Evolutionary conservation across 1,139 yeast genomes (phyloP).

Genomic region (Lodderomyces theae): DNA sequence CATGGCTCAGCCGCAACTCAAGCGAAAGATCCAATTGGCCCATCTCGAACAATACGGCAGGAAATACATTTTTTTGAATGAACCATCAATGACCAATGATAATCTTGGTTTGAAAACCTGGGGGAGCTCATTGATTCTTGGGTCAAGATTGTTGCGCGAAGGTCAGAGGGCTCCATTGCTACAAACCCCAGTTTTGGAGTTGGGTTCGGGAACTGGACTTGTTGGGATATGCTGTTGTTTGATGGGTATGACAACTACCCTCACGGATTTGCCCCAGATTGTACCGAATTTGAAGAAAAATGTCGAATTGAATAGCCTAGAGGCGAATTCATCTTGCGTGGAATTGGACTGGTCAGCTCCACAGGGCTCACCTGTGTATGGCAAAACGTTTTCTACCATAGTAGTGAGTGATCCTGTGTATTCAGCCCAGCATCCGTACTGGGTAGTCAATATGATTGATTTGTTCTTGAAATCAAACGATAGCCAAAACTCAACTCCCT

Average conservation of each 20-base stretch:
- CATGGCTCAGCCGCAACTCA: constrained; percentile 74
- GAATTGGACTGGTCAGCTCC: constrained; percentile 81
- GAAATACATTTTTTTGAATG: constrained; percentile 49
- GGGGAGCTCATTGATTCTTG: constrained; percentile 83
- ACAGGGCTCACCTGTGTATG: constrained; percentile 22
- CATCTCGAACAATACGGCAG: constrained; percentile 22
- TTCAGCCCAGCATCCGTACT: constrained; percentile 73
- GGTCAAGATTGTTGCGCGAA: constrained; percentile 46
- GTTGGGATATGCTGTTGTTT: constrained; percentile 68
- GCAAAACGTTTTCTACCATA: constrained; percentile 50
- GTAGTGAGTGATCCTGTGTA: constrained; percentile 87
- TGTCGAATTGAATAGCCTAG: constrained; percentile 46
- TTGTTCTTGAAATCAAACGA: constrained; percentile 34
- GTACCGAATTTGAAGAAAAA: constrained; percentile 64
- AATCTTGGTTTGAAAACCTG: constrained; percentile 90
- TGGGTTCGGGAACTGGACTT: constrained; percentile 94
- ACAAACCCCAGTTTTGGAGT: constrained; percentile 57
- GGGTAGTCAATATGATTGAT: constrained; percentile 61
- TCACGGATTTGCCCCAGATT: constrained; percentile 82
- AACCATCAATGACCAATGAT: constrained; percentile 85
- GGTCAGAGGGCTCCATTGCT: constrained; percentile 15
- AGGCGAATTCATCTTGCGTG: constrained; percentile 27
- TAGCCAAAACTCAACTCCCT: not conserved
- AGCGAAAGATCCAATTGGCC: constrained; percentile 44
- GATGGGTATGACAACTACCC: constrained; percentile 47